phyloP scores from a whole-genome alignment of 768 basidiomycete species.

The Leccinum boreale region DNA sequence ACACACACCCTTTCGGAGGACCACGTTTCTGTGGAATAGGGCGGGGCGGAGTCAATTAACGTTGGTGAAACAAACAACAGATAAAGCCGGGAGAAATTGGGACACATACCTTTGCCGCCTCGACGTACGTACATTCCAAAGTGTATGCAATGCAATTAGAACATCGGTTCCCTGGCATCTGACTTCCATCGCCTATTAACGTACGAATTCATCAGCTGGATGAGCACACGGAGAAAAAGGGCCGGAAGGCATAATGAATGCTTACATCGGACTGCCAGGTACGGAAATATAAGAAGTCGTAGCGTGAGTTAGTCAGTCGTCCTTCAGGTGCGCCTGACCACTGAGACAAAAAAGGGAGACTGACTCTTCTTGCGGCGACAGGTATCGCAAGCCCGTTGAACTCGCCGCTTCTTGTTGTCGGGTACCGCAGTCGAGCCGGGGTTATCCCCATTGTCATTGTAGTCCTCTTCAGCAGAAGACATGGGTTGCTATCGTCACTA shows the following conservation, averaged over 20 bases:
- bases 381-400: constrained; percentile 79
- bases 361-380: constrained; percentile 83
- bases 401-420: constrained; percentile 61
- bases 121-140: constrained; percentile 52
- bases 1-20: constrained; percentile 33
- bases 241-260: neutral
- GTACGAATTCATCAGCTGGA: neutral
- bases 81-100: too few relatives aligned
- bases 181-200: constrained; percentile 56
- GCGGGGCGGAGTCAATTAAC: neutral
- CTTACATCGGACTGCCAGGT: constrained; percentile 26
- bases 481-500: neutral
- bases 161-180: constrained; percentile 51
- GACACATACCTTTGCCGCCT: constrained; percentile 48
- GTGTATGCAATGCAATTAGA: constrained; percentile 51
- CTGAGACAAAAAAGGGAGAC: constrained; percentile 18
- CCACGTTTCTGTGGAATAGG: constrained; percentile 36
- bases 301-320: neutral
- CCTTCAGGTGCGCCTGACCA: neutral
- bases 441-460: constrained; percentile 41
- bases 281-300: neutral
- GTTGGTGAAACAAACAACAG: neutral
- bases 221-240: neutral
- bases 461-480: constrained; percentile 67
- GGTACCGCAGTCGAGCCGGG: constrained; percentile 23